Percentiles rank a stretch among this genome's conserved stretches.
These are phyloP conservation scores for Rhodotorula sp. DNA, from an alignment of 1,284 basidiomycete species.

Conservation along the genomic window DNA sequence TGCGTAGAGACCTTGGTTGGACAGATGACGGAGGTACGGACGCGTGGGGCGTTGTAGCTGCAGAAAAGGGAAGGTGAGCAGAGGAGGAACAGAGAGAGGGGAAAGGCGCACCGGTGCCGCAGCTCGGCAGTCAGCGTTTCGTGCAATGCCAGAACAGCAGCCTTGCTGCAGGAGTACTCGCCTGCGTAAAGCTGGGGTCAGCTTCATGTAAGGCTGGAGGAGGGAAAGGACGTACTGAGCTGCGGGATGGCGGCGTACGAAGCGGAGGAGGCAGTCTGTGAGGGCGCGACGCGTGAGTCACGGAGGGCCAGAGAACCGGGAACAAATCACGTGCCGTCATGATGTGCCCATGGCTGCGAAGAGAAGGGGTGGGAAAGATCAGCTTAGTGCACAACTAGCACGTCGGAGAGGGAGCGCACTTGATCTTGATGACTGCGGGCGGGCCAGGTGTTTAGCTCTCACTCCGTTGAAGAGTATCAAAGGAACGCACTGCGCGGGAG, in stretches of 20 bases:
- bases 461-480: not conserved
- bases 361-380: not conserved
- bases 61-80: too few species aligned
- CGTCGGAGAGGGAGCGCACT: not conserved
- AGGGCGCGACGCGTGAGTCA: not conserved
- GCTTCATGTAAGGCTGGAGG: not conserved
- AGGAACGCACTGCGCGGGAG: slow-evolving; percentile 35
- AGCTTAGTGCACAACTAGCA: not conserved
- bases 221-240: slow-evolving; percentile 11
- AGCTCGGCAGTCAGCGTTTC: slow-evolving; percentile 39
- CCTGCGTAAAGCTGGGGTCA: not conserved
- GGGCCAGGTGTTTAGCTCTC: not conserved
- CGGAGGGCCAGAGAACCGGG: not conserved
- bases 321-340: slow-evolving; percentile 19
- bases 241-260: slow-evolving; percentile 33
- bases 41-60: slow-evolving; percentile 39
- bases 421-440: slow-evolving; percentile 30
- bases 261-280: slow-evolving; percentile 29
- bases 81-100: not conserved
- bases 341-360: slow-evolving; percentile 30
- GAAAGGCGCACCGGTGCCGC: slow-evolving; percentile 21
- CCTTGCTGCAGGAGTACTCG: slow-evolving; percentile 40
- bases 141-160: slow-evolving; percentile 39
- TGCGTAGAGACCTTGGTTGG: slow-evolving; percentile 41
- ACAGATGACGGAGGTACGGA: slow-evolving; percentile 40